A percentile compares a stretch with the other conserved stretches of the same genome.
Evolutionary conservation across 1,139 yeast species (phyloP).

Genomic region (Blastobotrys raffinosifermentans): DNA sequence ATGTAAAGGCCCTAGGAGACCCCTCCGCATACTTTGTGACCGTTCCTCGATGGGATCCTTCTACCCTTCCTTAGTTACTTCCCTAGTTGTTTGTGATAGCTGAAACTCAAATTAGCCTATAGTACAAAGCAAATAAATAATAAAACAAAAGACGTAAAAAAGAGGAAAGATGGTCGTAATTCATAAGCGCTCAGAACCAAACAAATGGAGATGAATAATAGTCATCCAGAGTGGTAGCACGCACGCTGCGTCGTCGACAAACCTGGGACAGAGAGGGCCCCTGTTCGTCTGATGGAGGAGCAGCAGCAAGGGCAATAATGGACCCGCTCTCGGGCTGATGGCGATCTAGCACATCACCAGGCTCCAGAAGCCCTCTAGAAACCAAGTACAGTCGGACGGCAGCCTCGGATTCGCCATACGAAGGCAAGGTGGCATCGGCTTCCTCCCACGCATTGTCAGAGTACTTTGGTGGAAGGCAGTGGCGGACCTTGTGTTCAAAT

Average conservation of each 20-base stretch:
- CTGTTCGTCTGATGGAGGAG: not conserved
- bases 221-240: not conserved
- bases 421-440: slow-evolving; percentile 25
- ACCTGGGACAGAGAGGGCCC: not conserved
- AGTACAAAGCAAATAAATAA: too few relatives aligned
- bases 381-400: slow-evolving; percentile 25
- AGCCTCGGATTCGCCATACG: slow-evolving; percentile 25
- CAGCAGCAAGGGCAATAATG: not conserved
- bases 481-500: slow-evolving; percentile 30
- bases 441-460: slow-evolving; percentile 22
- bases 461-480: slow-evolving; percentile 28
- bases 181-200: slow-evolving; percentile 2
- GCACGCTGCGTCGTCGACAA: not conserved
- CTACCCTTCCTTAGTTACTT: too few relatives aligned
- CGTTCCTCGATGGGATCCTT: too few relatives aligned
- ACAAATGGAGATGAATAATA: slow-evolving; percentile 1
- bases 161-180: too few relatives aligned
- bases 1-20: slow-evolving; percentile 9
- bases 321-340: slow-evolving; percentile 2
- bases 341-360: slow-evolving; percentile 6
- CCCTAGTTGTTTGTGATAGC: too few relatives aligned
- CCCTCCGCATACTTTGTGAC: slow-evolving; percentile 7
- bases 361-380: slow-evolving; percentile 19
- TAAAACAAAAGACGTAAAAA: too few relatives aligned
- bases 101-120: too few relatives aligned